Percentiles rank a stretch among this genome's conserved stretches.
phyloP scores from a whole-genome alignment of 2,329 filamentous ascomycete genomes.

The Hypoxylon rubiginosum region DNA sequence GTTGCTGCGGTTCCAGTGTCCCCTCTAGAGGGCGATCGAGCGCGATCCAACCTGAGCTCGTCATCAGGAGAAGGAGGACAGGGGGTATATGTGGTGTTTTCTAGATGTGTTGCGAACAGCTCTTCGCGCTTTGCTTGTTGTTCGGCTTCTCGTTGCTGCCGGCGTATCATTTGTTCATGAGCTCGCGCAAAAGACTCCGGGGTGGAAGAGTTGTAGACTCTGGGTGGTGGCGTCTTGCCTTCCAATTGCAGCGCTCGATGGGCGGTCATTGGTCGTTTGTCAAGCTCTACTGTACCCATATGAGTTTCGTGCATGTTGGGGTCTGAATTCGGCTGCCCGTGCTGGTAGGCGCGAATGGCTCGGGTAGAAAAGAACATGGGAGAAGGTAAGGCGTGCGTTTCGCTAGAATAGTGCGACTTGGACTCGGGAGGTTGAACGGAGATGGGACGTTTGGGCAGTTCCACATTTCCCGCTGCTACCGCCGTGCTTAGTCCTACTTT shows the following conservation, averaged over 20 bases:
- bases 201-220: slow-evolving; percentile 56
- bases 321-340: slow-evolving; percentile 61
- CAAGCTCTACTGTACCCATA: slow-evolving; percentile 53
- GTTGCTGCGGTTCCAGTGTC: slow-evolving; percentile 63
- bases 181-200: slow-evolving; percentile 57
- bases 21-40: slow-evolving; percentile 54
- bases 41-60: slow-evolving; percentile 53
- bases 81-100: slow-evolving; percentile 49
- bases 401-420: slow-evolving; percentile 45
- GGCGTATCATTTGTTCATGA: slow-evolving; percentile 52
- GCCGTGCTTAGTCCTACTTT: slow-evolving; percentile 74
- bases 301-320: slow-evolving; percentile 59
- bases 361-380: slow-evolving; percentile 58
- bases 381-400: slow-evolving; percentile 51
- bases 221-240: slow-evolving; percentile 53
- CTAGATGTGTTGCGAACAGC: slow-evolving; percentile 35
- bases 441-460: slow-evolving; percentile 61
- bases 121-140: slow-evolving; percentile 51
- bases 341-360: slow-evolving; percentile 58
- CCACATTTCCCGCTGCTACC: slow-evolving; percentile 71
- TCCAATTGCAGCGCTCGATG: slow-evolving; percentile 60
- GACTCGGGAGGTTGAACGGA: slow-evolving; percentile 62
- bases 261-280: slow-evolving; percentile 63
- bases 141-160: slow-evolving; percentile 53
- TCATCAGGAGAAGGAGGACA: slow-evolving; percentile 64